These are phyloP conservation scores for Heliocybe sulcata DNA, from an alignment of 1,284 basidiomycete genomes.

Conservation along the genomic window DNA sequence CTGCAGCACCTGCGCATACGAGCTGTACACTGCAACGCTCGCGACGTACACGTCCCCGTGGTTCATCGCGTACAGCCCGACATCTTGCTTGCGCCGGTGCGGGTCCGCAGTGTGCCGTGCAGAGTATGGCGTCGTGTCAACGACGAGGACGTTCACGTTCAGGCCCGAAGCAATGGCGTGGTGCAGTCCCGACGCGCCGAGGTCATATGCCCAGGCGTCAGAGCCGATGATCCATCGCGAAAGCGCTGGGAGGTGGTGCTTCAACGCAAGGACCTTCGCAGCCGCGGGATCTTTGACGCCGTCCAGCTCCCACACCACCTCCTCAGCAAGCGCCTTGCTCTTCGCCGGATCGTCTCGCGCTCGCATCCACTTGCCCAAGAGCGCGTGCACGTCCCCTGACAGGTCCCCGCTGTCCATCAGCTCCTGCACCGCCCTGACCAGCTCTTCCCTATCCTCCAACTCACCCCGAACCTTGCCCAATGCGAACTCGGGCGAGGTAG, in stretches of 20 bases:
- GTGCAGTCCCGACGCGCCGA: constrained; percentile 94
- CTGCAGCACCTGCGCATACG: constrained; percentile 93
- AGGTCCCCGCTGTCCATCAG: constrained; percentile 44
- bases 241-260: constrained; percentile 53
- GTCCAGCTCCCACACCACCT: constrained; percentile 52
- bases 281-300: constrained; percentile 38
- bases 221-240: constrained; percentile 97
- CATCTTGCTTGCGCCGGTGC: constrained; percentile 82
- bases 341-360: constrained; percentile 54
- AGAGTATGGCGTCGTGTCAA: constrained; percentile 90
- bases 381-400: constrained; percentile 56
- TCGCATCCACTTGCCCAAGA: constrained; percentile 73
- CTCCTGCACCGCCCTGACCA: constrained; percentile 56
- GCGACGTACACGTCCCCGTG: constrained; percentile 96
- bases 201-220: constrained; percentile 96
- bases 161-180: constrained; percentile 88
- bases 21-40: constrained; percentile 91
- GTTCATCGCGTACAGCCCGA: constrained; percentile 97
- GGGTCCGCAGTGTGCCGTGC: constrained; percentile 66
- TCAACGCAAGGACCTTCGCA: constrained; percentile 50
- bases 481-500: constrained; percentile 90
- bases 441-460: constrained; percentile 61
- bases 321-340: constrained; percentile 52
- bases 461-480: constrained; percentile 86
- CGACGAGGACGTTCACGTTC: constrained; percentile 93